Percentiles rank a stretch among this genome's conserved stretches.
These are phyloP conservation scores for Blastocystis sp. DNA, from an alignment of 352 stramenopile species.

Conservation along the genomic window DNA sequence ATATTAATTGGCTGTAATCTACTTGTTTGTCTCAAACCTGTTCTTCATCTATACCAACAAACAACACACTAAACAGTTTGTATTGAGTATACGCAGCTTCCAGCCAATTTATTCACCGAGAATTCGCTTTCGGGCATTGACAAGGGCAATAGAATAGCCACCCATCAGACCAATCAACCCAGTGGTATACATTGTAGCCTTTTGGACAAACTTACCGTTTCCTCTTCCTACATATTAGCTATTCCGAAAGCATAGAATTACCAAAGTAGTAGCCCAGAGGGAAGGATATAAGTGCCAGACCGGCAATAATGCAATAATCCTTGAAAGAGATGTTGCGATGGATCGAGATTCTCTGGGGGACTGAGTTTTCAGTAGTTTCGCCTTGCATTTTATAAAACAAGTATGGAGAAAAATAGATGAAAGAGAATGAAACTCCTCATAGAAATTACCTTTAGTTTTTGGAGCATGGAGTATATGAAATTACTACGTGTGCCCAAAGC, in stretches of 20 bases:
- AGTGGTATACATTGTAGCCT: conserved; percentile 53
- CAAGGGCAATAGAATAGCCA: conserved; percentile 41
- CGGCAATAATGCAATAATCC: conserved; percentile 54
- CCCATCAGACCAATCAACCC: conserved; percentile 11
- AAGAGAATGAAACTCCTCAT: background rate
- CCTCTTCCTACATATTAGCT: conserved; percentile 28
- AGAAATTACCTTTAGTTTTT: background rate
- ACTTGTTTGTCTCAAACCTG: background rate
- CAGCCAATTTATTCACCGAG: conserved; percentile 28
- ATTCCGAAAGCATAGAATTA: background rate
- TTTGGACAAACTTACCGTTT: conserved; percentile 41
- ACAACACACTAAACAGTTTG: conserved; percentile 52
- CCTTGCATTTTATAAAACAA: background rate
- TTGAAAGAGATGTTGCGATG: conserved; percentile 12
- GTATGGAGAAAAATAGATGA: conserved; percentile 22
- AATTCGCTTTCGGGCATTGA: conserved; percentile 43
- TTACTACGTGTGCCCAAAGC: background rate
- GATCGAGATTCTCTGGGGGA: conserved; percentile 12
- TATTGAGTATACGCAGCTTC: background rate
- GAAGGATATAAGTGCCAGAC: conserved; percentile 37
- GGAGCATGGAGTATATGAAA: background rate
- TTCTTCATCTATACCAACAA: background rate
- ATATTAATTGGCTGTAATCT: background rate
- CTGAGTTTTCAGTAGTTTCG: background rate
- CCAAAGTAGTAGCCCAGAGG: conserved; percentile 48